phyloP scores from a whole-genome alignment of 768 basidiomycete genomes.

The Pleurotus giganteus region DNA sequence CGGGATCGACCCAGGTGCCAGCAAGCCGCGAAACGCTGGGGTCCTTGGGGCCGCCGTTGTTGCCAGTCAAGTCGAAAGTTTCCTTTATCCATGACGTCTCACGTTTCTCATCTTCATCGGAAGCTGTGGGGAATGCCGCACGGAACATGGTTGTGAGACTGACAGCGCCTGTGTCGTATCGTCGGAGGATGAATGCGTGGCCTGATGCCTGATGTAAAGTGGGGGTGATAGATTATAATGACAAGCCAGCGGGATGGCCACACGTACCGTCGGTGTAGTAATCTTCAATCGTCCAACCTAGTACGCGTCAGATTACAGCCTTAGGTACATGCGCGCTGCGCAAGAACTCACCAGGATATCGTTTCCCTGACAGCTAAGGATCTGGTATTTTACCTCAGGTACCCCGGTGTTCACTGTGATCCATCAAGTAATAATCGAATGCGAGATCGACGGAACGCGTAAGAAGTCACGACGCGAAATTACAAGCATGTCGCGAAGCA shows the following conservation, averaged over 20 bases:
- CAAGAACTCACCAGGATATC: conserved; percentile 69
- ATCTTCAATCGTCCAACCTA: conserved; percentile 90
- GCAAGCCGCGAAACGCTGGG: conserved; percentile 71
- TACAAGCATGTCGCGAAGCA: background rate
- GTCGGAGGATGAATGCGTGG: conserved; percentile 92
- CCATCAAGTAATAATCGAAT: background rate
- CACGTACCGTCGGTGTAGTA: conserved; percentile 68
- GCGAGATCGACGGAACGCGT: background rate
- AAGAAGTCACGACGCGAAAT: background rate
- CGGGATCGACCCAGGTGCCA: conserved; percentile 79
- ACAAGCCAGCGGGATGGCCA: conserved; percentile 11
- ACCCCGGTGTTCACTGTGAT: conserved; percentile 36
- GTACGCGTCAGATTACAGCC: background rate
- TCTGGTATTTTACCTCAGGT: conserved; percentile 88
- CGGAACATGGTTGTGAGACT: conserved; percentile 96
- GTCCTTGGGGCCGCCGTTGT: conserved; percentile 71
- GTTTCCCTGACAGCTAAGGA: conserved; percentile 81
- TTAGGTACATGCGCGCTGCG: background rate
- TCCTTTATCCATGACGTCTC: conserved; percentile 86
- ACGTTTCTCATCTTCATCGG: conserved; percentile 70
- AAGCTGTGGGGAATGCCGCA: conserved; percentile 84
- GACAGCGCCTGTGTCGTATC: conserved; percentile 91
- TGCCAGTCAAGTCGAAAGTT: conserved; percentile 69
- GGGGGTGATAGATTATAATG: conserved; percentile 18
- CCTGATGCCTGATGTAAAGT: conserved; percentile 51